Base-by-base conservation (phyloP, 2,329 filamentous ascomycete species). In the Nothomitra cinnamomea region DNA sequence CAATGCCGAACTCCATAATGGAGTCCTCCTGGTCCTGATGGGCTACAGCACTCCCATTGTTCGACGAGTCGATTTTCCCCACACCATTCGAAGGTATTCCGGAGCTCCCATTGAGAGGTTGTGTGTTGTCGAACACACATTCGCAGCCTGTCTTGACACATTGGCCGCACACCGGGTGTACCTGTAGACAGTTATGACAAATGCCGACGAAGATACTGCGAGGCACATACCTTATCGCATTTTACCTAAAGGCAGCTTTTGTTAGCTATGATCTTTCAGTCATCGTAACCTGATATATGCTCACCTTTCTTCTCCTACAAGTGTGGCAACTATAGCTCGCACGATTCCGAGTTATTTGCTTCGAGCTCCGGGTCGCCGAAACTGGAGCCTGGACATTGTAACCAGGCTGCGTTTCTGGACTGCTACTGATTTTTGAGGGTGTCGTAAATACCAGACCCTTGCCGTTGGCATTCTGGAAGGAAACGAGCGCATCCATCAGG, bases 311-410 rank as follows among this genome's bases (percentile, higher is more conserved):
- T 55, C 67, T 61, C 49, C 70, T 66, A 60, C 70, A 72, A 1
- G 64, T 69, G 58, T 70, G 66, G 56, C 70, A 72, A 57, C 68
- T 70, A 57, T 72, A 72, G 57, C 69, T 72, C 35, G 67, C 64
- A 50, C 70, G 67, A 48, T 69, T 71, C 17, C 70, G 67, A 38
- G 70, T 72, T 52, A 72, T 72, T 54, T 71, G 69, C 51, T 21
- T 47, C 21, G n/a, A 25, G n/a, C 43, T 24, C 12, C 69, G 69
- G 8, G 21, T 10, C 6, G 19, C 12, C 5, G 43, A 13, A 5
- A 47, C 43, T 47, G 43, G 21, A 25, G 43, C 6, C 21, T 15
- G 19, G n/a, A 4, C 22, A 21, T 6, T 21, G n/a, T 47, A 25
- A 25, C 25, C 43, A 25, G n/a, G 21, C 21, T 13, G 22, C n/a